phyloP scores from a whole-genome alignment of 2,329 filamentous ascomycete genomes.

The Bisporella sp. region DNA sequence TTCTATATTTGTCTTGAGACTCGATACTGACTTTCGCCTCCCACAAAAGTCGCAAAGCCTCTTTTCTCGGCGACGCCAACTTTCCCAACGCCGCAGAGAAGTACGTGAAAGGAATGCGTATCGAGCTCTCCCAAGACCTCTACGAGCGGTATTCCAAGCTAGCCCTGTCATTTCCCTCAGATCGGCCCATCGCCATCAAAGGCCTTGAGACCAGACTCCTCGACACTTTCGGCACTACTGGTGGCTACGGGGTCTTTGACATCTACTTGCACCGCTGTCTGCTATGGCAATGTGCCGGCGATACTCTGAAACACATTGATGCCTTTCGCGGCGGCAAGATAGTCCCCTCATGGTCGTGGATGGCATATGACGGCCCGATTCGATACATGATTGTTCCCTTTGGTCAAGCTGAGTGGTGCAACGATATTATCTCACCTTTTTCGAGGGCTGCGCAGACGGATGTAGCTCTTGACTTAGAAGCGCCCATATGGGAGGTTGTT shows the following conservation, averaged over 20 bases:
- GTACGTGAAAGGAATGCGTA: background rate
- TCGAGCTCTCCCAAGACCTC: background rate
- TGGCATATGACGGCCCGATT: too few relatives aligned
- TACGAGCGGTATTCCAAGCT: background rate
- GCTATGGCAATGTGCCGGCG: background rate
- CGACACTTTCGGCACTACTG: background rate
- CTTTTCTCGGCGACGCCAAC: conserved; percentile 1
- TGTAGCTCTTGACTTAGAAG: background rate
- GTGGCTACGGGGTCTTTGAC: background rate
- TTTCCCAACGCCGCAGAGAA: conserved; percentile 1
- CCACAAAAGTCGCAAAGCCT: background rate
- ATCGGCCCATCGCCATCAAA: background rate
- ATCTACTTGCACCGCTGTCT: background rate
- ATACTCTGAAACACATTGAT: background rate
- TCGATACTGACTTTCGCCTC: background rate
- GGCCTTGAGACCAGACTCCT: background rate
- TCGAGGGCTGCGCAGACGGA: background rate
- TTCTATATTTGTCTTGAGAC: background rate
- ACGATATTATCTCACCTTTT: background rate
- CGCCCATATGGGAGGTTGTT: background rate
- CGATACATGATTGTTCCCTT: too few relatives aligned
- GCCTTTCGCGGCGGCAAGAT: background rate
- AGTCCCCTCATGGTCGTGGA: too few relatives aligned
- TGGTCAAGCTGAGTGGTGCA: too few relatives aligned
- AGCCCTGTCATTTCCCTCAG: background rate